A percentile compares a stretch with the other conserved stretches of the same genome.
Conservation (phyloP, 202 grass and related monocot species). For the Dendrocalamus latiflorus region DNA sequence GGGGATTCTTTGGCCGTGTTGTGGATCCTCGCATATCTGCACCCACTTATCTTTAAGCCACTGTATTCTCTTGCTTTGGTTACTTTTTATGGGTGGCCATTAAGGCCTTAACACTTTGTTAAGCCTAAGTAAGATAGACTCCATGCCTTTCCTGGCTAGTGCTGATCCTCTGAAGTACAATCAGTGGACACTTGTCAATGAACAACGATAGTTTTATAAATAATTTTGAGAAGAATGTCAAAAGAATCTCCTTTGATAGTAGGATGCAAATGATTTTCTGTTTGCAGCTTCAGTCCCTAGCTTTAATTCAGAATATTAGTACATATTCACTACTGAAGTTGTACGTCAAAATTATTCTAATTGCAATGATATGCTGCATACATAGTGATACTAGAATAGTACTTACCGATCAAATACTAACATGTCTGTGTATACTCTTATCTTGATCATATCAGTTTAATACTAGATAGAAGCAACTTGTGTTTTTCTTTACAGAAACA, state of each 20-base stretch:
- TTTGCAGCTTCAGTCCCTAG: neutral
- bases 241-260: neutral
- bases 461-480: neutral
- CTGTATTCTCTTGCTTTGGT: slow-evolving; percentile 34
- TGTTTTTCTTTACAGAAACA: neutral
- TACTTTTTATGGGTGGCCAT: slow-evolving; percentile 41
- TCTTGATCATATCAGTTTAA: neutral
- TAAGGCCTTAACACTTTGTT: slow-evolving; percentile 34
- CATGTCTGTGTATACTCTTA: neutral
- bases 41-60: slow-evolving; percentile 40
- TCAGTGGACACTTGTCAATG: slow-evolving; percentile 10
- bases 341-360: neutral
- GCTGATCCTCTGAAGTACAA: slow-evolving; percentile 14
- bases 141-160: neutral
- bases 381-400: neutral
- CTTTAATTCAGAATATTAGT: neutral
- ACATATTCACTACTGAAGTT: neutral
- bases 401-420: neutral
- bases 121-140: neutral
- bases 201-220: neutral
- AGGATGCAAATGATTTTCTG: neutral
- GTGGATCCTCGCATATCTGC: slow-evolving; percentile 45
- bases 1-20: slow-evolving; percentile 13
- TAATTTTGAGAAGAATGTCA: neutral
- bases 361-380: neutral